Conservation (phyloP, 2,329 filamentous ascomycete genomes). For the Penicillium italicum region DNA sequence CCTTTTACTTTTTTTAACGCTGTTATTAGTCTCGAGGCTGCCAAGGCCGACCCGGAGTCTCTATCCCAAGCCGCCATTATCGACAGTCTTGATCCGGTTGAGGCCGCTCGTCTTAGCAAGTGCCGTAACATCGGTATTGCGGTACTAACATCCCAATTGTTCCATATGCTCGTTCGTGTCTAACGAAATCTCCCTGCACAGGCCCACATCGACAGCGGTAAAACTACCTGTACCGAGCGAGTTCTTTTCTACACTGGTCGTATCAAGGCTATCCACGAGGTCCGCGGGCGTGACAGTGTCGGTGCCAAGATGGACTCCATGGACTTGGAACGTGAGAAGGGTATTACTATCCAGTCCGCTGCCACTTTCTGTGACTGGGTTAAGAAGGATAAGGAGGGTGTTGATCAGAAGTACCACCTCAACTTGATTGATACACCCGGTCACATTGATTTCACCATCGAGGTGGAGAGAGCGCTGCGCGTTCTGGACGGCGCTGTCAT, state of each 20-base stretch:
- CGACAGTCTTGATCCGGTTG: conserved; percentile 74
- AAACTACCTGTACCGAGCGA: conserved; percentile 93
- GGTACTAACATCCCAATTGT: conserved; percentile 47
- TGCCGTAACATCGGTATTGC: conserved; percentile 98
- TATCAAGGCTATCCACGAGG: conserved; percentile 96
- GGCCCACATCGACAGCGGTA: conserved; percentile 98
- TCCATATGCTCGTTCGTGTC: not conserved
- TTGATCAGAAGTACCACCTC: conserved; percentile 90
- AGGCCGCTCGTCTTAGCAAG: conserved; percentile 71
- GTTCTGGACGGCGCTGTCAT: conserved; percentile 96
- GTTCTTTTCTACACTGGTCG: conserved; percentile 97
- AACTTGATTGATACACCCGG: conserved; percentile 98
- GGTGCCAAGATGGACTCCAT: conserved; percentile 99
- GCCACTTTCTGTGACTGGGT: conserved; percentile 97
- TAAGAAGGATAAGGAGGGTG: conserved; percentile 71
- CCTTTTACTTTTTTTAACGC: conserved; percentile 2
- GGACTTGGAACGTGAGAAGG: conserved; percentile 97
- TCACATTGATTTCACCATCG: conserved; percentile 98
- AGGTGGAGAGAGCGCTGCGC: conserved; percentile 90
- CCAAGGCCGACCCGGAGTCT: conserved; percentile 53
- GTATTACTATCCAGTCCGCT: conserved; percentile 97
- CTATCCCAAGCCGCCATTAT: conserved; percentile 65
- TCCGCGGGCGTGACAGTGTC: conserved; percentile 80
- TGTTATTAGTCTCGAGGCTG: conserved; percentile 52
- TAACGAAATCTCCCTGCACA: conserved; percentile 34